Base-by-base conservation (phyloP, 2,329 filamentous ascomycete genomes). In the Colletotrichum agaves region DNA sequence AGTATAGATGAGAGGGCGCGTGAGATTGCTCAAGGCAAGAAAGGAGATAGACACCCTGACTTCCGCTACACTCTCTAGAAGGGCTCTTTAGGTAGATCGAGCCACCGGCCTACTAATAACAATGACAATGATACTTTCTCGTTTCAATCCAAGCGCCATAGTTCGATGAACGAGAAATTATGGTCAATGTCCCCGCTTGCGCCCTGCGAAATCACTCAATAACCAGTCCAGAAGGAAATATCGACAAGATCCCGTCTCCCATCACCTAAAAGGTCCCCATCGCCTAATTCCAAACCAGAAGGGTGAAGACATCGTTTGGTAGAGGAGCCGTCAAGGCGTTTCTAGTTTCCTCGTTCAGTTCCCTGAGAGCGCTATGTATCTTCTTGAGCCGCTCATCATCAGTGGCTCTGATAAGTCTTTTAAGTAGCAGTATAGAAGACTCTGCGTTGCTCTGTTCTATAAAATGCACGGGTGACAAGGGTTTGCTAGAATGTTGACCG, bases 401-500 rank as follows among this genome's bases (percentile, higher is more conserved):
- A 3, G 67, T 60, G 11, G 46, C 44, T 19, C 63, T 62, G 13
- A 68, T 61, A 0, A 61, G 43, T 1, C 57, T 65, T 6, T 60
- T 63, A 1, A 69, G 43, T 4, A 61, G 6, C 1, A 67, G 59
- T 2, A 69, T 27, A 2, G 58, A 55, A 2, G 64, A 63, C 1
- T 69, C 67, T 15, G 68, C 60, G 3, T 67, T 60, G 23, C 67
- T 62, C 49, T 69, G 67, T 43, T 69, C 67, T 0, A 52, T 50
- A 7, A 41, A 21, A 15, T 58, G 58, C 15, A 55, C 0, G 56
- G 44, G 2, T 57, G 33, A 3, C 61, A 37, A 1, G 63, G 67
- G 15, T 43, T 19, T 7, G 49, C 31, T 5, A 69, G 37, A 49
- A 61, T 69, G 35, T 69, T 69, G 15, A 68, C 64, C 0, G 63